Base-by-base conservation (phyloP, 1,284 basidiomycete genomes). In the Tranzscheliella williamsii region DNA sequence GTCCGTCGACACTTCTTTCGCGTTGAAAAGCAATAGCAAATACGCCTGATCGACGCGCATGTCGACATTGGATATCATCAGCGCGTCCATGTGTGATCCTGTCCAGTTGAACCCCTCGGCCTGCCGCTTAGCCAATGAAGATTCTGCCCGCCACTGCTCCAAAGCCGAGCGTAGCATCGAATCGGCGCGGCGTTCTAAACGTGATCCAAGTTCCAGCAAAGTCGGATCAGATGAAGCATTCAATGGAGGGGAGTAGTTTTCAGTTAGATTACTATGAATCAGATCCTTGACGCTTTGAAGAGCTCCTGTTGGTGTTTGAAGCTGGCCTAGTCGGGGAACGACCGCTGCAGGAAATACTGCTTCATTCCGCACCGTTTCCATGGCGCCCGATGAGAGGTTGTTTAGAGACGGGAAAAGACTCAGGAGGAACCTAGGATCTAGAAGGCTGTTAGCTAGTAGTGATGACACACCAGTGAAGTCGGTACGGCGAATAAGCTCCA, bases 171-270 rank as follows among this genome's bases (percentile, higher is more conserved):
- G 54, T 20, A 72, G 42, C 62, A 75, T 57, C 1, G 37, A 38
- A 12, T 53, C 44, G 4, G 70, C 54, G 15, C 68, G 37, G 5
- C 18, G 23, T 15, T 39, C 5, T 5, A 75, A 57, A 15, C 27
- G 22, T 2, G 44, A 42, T 4, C 29, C 15, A 18, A 69, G 44
- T 15, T 42, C 22, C 31, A 24, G 21, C 8, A 58, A 16, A 17
- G 26, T 13, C 4, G 35, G 18, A 27, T 70, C 60, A 13, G 34
- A 23, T 4, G 40, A 21, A 6, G 54, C 23, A 4, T 61, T 40
- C 33, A 72, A 24, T 0, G 52, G 55, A 6, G 71, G 67, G 2
- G 42, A 45, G 31, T 76, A 75, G 36, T 72, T 75, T 18, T 56
- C 26, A 0, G 21, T 31, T 24, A 74, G 45, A 32, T 69, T 70